A percentile compares a stretch with the other conserved stretches of the same genome.
Conservation (phyloP, 179 eudicot species). For the Silene vulgaris region DNA sequence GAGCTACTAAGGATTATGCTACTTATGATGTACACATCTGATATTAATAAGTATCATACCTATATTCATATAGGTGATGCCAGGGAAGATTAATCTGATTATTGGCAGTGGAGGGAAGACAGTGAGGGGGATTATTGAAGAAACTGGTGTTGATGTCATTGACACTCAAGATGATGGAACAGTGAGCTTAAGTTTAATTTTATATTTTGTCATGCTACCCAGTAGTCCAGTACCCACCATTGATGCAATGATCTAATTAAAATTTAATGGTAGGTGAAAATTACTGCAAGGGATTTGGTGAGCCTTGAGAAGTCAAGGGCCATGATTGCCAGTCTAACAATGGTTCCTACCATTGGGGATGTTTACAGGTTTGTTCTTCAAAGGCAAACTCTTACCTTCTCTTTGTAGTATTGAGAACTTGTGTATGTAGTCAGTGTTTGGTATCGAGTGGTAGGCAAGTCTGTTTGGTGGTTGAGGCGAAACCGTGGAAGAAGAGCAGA, state of each 20-base stretch:
- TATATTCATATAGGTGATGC: constrained; percentile 56
- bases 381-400: not conserved
- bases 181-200: constrained; percentile 38
- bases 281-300: constrained; percentile 57
- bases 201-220: constrained; percentile 5
- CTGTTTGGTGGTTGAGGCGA: not conserved
- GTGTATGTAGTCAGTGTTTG: not conserved
- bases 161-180: constrained; percentile 83
- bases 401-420: not conserved
- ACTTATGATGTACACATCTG: not conserved
- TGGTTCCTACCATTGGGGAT: constrained; percentile 89
- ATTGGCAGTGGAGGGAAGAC: constrained; percentile 98
- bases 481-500: not conserved
- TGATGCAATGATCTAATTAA: not conserved
- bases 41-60: not conserved
- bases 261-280: constrained; percentile 58
- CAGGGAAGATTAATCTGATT: constrained; percentile 67
- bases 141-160: constrained; percentile 78
- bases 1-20: not conserved
- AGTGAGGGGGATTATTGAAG: constrained; percentile 91
- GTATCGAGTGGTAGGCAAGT: not conserved
- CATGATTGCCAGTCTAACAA: constrained; percentile 66
- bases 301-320: constrained; percentile 80
- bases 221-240: not conserved
- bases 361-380: constrained; percentile 57